These are phyloP conservation scores for Fagopyrum homotropicum DNA, from an alignment of 148 eudicot genomes.

Conservation along the genomic window DNA sequence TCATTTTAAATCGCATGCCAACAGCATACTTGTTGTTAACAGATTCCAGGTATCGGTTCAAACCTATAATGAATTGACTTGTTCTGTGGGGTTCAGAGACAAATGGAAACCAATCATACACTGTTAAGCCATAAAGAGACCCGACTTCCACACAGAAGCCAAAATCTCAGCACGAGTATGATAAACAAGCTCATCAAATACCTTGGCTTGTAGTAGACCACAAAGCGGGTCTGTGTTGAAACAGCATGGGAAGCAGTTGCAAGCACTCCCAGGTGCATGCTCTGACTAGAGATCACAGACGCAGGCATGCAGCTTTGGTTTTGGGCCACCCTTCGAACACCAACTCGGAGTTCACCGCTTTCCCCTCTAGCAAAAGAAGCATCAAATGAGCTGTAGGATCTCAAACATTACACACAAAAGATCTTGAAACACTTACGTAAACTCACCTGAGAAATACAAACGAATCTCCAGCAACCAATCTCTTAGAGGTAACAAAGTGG, in stretches of 20 bases:
- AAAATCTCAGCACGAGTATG: not conserved
- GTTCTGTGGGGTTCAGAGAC: slow-evolving; percentile 39
- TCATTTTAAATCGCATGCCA: slow-evolving; percentile 92
- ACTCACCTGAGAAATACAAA: slow-evolving; percentile 84
- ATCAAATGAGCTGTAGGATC: slow-evolving; percentile 7
- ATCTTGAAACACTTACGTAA: not conserved
- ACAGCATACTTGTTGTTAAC: slow-evolving; percentile 43
- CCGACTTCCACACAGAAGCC: not conserved
- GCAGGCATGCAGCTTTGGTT: slow-evolving; percentile 81
- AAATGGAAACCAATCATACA: not conserved
- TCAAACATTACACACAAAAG: not conserved
- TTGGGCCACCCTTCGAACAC: slow-evolving; percentile 67
- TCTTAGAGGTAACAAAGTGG: slow-evolving; percentile 86
- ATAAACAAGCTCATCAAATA: slow-evolving; percentile 13
- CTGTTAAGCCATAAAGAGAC: not conserved
- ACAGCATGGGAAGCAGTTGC: slow-evolving; percentile 97
- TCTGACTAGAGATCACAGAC: slow-evolving; percentile 90
- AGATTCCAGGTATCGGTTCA: slow-evolving; percentile 86
- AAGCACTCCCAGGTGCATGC: slow-evolving; percentile 97
- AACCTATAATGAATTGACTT: slow-evolving; percentile 89
- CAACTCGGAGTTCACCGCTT: slow-evolving; percentile 74
- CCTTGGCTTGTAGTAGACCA: slow-evolving; percentile 97
- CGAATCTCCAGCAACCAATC: slow-evolving; percentile 95
- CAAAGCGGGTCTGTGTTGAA: slow-evolving; percentile 50
- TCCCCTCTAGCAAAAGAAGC: slow-evolving; percentile 45